These are phyloP conservation scores for Striga asiatica DNA, from an alignment of 257 asterid species.

Conservation along the genomic window DNA sequence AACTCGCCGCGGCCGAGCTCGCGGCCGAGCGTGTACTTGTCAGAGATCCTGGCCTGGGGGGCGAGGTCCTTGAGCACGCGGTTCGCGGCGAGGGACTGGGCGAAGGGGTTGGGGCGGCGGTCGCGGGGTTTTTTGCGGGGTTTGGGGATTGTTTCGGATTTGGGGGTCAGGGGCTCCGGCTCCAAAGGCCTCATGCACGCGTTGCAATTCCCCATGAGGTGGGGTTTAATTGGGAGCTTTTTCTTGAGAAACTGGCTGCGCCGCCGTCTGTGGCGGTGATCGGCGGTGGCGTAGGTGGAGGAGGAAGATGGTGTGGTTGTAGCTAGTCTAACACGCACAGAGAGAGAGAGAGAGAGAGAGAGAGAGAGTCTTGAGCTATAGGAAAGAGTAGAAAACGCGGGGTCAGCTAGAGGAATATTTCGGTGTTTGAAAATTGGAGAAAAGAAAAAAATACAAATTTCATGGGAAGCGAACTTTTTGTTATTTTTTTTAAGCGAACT, in stretches of 20 bases:
- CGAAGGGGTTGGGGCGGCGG: slow-evolving; percentile 52
- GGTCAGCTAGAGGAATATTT: slow-evolving; percentile 17
- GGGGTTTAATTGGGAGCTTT: neutral
- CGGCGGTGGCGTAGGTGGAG: slow-evolving; percentile 11
- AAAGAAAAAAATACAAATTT: no score
- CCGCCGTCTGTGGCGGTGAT: slow-evolving; percentile 31
- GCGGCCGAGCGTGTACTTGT: slow-evolving; percentile 30
- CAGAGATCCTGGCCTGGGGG: slow-evolving; percentile 50
- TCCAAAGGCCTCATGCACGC: slow-evolving; percentile 52
- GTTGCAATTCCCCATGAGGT: slow-evolving; percentile 70
- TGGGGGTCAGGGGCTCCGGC: slow-evolving; percentile 17
- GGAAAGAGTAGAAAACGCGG: slow-evolving; percentile 55
- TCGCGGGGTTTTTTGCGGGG: slow-evolving; percentile 31
- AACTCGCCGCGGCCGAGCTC: slow-evolving; percentile 2
- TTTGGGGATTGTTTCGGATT: slow-evolving; percentile 25
- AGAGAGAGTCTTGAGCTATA: no score
- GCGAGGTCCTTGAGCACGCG: slow-evolving; percentile 53
- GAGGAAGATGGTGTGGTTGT: no score
- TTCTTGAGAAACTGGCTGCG: neutral
- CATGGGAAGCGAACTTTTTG: no score
- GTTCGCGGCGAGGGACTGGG: slow-evolving; percentile 43
- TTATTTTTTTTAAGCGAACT: no score
- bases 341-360: slow-evolving; percentile 8
- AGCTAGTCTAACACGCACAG: no score
- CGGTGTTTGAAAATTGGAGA: slow-evolving; percentile 37